Base-by-base conservation (phyloP, 1,284 basidiomycete species). In the Pascua sp. region DNA sequence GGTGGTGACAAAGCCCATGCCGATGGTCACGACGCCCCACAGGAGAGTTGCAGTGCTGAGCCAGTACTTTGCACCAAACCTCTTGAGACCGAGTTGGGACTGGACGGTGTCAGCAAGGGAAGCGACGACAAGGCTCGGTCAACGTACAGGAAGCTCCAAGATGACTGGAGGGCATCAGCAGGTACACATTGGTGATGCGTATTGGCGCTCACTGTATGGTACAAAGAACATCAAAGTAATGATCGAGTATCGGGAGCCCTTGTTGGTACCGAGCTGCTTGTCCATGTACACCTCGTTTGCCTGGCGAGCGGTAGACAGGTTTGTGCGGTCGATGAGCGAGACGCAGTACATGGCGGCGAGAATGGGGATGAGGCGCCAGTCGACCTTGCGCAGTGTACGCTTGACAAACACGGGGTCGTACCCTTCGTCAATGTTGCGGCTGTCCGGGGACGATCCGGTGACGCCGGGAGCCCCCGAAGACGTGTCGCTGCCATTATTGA, bases 21-120 rank as follows among this genome's bases (percentile, higher is more conserved):
- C 68, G 16, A 78, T 52, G 72, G 78, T 78, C 53, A 76, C 65
- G 4, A 73, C 56, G 78, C 77, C 77, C 77, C 77, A 78, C 12
- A 75, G 57, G n/a, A 63, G 46, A 16, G 63, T 61, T 11, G 66
- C 65, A 5, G 42, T 37, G 17, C 66, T 68, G 51, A 76, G 56
- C 60, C 60, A 61, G 50, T 48, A 56, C 15, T 54, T 50, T 3
- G 56, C 56, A 4, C 60, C 60, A 36, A 61, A 61, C 45, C 46
- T 47, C 39, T 56, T 50, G 8, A 61, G 56, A 44, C 60, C 56
- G 36, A 61, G 11, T 48, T 61, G 60, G 17, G 56, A 58, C 17
- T 49, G 36, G 9, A 9, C 13, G 7, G 12, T 37, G 45, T 47
- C 12, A 48, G 47, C 13, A 10, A 12, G 9, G 11, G 10, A 42